Evolutionary conservation across 2,329 filamentous ascomycete species (phyloP).

Genomic region (Septoria linicola): DNA sequence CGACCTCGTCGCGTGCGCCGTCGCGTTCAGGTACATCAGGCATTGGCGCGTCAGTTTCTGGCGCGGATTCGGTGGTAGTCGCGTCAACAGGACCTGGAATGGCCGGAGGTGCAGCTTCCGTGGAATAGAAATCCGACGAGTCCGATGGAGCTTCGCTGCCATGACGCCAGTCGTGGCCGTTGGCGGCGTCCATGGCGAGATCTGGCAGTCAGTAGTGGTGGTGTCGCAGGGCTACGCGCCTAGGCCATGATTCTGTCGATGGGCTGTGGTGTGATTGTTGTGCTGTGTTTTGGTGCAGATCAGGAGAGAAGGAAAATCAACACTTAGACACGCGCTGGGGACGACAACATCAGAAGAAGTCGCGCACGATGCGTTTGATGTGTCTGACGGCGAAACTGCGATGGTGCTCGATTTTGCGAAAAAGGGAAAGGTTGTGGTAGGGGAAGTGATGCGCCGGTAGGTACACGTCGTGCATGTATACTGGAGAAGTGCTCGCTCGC

Average conservation of each 20-base stretch:
- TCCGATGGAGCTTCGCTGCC: not conserved
- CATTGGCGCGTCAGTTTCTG: too few species aligned
- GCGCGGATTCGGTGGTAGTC: not conserved
- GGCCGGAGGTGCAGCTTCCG: not conserved
- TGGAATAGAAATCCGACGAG: conserved; percentile 7
- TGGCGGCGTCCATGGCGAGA: conserved; percentile 1
- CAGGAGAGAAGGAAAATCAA: not conserved
- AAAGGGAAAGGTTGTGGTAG: too few species aligned
- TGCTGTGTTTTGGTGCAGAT: not conserved
- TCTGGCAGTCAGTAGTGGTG: conserved; percentile 9
- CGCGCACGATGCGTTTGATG: too few species aligned
- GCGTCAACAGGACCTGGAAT: not conserved
- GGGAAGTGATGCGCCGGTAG: too few species aligned
- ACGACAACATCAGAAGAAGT: too few species aligned
- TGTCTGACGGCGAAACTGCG: too few species aligned
- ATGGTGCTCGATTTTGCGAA: too few species aligned
- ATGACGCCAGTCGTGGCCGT: not conserved
- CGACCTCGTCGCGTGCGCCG: conserved; percentile 20
- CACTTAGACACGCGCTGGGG: too few species aligned
- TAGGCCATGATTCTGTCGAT: not conserved
- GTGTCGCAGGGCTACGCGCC: not conserved
- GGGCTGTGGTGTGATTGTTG: not conserved
- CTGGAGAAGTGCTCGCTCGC: too few species aligned
- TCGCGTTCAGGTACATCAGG: too few species aligned
- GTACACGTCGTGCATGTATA: too few species aligned